Evolutionary conservation across 2,329 filamentous ascomycete species (phyloP).

Genomic region (Ophiocordyceps robertsii): DNA sequence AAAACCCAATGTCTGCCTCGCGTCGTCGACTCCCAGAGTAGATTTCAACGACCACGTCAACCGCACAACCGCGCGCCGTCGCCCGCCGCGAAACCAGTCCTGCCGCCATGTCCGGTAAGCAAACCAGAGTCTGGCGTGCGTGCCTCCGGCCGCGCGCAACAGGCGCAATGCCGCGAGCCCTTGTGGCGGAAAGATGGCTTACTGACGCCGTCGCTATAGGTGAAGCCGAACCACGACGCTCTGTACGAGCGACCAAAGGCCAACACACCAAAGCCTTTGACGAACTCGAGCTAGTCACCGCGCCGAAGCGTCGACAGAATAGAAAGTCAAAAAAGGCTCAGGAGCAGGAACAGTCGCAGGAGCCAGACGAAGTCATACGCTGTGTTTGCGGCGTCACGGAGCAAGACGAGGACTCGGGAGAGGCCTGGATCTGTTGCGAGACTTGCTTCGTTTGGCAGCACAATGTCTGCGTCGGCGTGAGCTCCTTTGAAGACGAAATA

Average conservation of each 20-base stretch:
- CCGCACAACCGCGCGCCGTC: slow-evolving; percentile 5
- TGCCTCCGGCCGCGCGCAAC: not conserved
- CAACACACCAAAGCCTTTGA: slow-evolving; percentile 86
- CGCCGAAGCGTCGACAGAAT: slow-evolving; percentile 38
- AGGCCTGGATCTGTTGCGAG: slow-evolving; percentile 94
- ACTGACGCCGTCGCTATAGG: slow-evolving; percentile 13
- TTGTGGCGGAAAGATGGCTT: slow-evolving; percentile 2
- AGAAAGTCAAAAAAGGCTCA: slow-evolving; percentile 46
- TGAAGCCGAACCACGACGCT: slow-evolving; percentile 73
- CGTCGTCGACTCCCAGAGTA: slow-evolving; percentile 6
- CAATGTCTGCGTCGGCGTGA: slow-evolving; percentile 86
- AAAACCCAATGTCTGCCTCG: slow-evolving; percentile 15
- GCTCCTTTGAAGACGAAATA: slow-evolving; percentile 62
- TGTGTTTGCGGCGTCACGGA: slow-evolving; percentile 86
- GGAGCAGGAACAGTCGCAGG: slow-evolving; percentile 41
- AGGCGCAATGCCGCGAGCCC: not conserved
- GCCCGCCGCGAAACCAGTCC: slow-evolving; percentile 1
- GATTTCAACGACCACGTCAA: slow-evolving; percentile 8
- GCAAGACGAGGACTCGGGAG: slow-evolving; percentile 72
- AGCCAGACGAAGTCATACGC: slow-evolving; percentile 65
- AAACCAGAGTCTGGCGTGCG: not conserved
- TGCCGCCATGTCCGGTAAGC: slow-evolving; percentile 22
- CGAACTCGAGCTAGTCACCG: slow-evolving; percentile 46
- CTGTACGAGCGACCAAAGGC: slow-evolving; percentile 90
- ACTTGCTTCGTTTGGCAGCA: slow-evolving; percentile 91